Evolutionary conservation across 2,329 filamentous ascomycete species (phyloP), one percentile per base, ranked within the genome.

Genomic region (Diaporthe eres): DNA sequence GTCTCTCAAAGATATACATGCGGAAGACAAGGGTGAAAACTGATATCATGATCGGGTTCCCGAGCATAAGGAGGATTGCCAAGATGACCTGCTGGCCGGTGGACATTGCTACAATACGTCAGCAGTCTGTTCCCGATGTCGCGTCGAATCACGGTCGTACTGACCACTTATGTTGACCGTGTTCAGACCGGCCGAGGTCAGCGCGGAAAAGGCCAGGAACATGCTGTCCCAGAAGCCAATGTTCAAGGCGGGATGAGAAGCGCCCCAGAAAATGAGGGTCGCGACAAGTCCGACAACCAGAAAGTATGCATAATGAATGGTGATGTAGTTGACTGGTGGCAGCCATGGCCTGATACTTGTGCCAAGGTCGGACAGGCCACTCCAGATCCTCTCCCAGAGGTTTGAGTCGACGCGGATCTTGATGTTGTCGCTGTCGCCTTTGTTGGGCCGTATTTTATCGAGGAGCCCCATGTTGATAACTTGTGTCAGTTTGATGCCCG

Each of bases 11-110:
- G 9, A 89, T 90, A 77, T 86, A 85, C 80, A 89, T 91, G 42
- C 92, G 87, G 10, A 55, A 55, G 5, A 55, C 53, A 31, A 55
- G 53, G 13, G 55, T 92, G 76, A 90, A 90, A 8, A 90, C 89
- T 4, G 90, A 92, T 2, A 94, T 91, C 79, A 91, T 90, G 44
- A 94, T 91, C 2, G 90, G 88, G 71, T 90, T 90, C 4, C 93
- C 93, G 8, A 92, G 81, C 49, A 94, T 85, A 73, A 94, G 91
- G 53, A 93, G 84, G 3, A 91, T 74, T 79, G 92, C 93, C 10
- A 94, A 85, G 13, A 93, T 82, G n/a, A 89, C 83, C 79, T 94
- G 93, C 80, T 94, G 93, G 80, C 91, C 92, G 3, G 90, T 91
- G 55, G 92, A 93, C 80, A 94, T 49, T 39, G 47, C 71, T 72